Conservation (phyloP, 1,284 basidiomycete species). For the Moesziomyces sp. region DNA sequence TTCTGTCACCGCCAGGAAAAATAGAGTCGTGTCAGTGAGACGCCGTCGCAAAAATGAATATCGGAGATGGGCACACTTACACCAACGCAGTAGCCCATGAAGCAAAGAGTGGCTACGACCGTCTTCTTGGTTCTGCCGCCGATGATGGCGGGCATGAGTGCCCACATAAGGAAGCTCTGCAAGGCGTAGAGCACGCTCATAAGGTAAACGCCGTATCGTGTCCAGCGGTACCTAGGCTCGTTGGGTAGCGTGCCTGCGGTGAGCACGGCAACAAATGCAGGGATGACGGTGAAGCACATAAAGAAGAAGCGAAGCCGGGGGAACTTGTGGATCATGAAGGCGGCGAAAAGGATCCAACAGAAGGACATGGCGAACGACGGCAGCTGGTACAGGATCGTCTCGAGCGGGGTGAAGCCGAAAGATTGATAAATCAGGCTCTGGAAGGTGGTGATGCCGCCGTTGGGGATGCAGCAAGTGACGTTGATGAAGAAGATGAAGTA, state of each 20-base stretch:
- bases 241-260: slow-evolving; percentile 32
- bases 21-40: slow-evolving; percentile 24
- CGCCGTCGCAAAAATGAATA: not conserved
- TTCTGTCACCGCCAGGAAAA: slow-evolving; percentile 13
- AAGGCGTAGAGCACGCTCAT: slow-evolving; percentile 61
- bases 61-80: slow-evolving; percentile 8
- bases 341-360: slow-evolving; percentile 64
- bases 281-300: slow-evolving; percentile 53
- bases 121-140: slow-evolving; percentile 66
- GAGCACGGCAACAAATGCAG: slow-evolving; percentile 24
- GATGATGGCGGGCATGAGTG: slow-evolving; percentile 62
- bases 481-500: slow-evolving; percentile 63
- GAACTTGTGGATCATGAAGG: slow-evolving; percentile 51
- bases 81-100: slow-evolving; percentile 64
- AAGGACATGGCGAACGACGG: slow-evolving; percentile 60
- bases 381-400: slow-evolving; percentile 64
- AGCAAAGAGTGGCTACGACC: slow-evolving; percentile 54
- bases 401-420: slow-evolving; percentile 52
- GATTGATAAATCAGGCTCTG: slow-evolving; percentile 51
- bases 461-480: slow-evolving; percentile 44
- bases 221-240: slow-evolving; percentile 49
- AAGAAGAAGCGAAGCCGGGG: slow-evolving; percentile 58
- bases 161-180: slow-evolving; percentile 59
- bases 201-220: slow-evolving; percentile 58
- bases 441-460: slow-evolving; percentile 59